Evolutionary conservation across 208 protist genomes (phyloP).

Genomic region (Herpetomonas tarakana): DNA sequence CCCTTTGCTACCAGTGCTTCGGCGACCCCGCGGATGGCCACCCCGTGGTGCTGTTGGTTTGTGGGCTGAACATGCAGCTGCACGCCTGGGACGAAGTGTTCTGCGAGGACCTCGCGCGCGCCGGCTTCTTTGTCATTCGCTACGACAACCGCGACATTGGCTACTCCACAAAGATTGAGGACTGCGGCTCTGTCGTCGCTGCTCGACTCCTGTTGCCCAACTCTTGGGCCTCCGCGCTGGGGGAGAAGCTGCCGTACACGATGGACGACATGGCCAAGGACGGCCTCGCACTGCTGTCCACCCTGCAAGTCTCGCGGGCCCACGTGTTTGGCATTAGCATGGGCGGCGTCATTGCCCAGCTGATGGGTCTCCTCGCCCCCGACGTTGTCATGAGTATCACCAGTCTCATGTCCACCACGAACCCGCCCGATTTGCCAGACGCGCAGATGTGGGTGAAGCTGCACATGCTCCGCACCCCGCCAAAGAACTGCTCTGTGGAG

Average conservation of each 20-base stretch:
- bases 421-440: constrained; percentile 62
- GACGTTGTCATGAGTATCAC: constrained; percentile 57
- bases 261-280: constrained; percentile 71
- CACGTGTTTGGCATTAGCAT: constrained; percentile 83
- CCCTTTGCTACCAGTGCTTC: constrained; percentile 79
- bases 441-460: constrained; percentile 70
- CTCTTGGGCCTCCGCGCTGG: constrained; percentile 37
- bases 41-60: constrained; percentile 53
- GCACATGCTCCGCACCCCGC: constrained; percentile 67
- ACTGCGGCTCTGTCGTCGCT: constrained; percentile 33
- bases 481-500: constrained; percentile 49
- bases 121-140: constrained; percentile 71
- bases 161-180: constrained; percentile 66
- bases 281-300: constrained; percentile 53
- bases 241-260: constrained; percentile 67
- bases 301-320: constrained; percentile 40
- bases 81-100: constrained; percentile 75
- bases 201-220: constrained; percentile 49
- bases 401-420: constrained; percentile 80
- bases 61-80: constrained; percentile 81
- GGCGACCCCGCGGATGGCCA: constrained; percentile 29
- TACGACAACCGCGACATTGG: constrained; percentile 83
- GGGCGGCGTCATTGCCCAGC: constrained; percentile 79
- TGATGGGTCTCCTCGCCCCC: constrained; percentile 47
- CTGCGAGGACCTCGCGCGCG: constrained; percentile 57